Conservation (phyloP, 225 moss, liverwort and hornwort species). For the Thuidium tamariscinum region DNA sequence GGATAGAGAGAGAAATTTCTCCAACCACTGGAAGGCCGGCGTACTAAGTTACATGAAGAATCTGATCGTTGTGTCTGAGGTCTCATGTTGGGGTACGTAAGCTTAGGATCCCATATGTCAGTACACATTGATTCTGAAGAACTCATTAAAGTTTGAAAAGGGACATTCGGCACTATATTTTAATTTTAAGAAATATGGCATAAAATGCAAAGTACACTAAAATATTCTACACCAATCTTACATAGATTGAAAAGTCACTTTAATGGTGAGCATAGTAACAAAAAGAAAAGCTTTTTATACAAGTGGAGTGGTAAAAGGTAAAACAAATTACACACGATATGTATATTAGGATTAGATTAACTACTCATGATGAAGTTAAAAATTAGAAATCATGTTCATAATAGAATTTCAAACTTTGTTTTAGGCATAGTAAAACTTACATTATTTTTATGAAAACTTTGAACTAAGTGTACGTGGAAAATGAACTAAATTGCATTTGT, state of each 20-base stretch:
- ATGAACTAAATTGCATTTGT: too few species aligned
- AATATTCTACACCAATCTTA: too few species aligned
- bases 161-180: neutral
- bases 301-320: neutral
- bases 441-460: neutral
- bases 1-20: neutral
- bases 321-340: too few species aligned
- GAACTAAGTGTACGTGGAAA: too few species aligned
- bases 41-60: neutral
- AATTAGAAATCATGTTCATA: neutral
- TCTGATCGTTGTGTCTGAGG: rapidly evolving
- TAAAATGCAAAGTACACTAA: too few species aligned
- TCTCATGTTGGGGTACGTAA: too few species aligned
- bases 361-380: neutral
- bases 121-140: neutral
- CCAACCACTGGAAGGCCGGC: neutral
- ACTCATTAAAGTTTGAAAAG: neutral
- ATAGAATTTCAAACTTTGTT: neutral
- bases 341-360: neutral
- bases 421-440: rapidly evolving
- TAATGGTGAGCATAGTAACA: rapidly evolving
- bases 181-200: too few species aligned
- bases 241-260: too few species aligned
- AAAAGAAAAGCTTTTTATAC: neutral
- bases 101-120: too few species aligned